A percentile compares a stretch with the other conserved stretches of the same genome.
Conservation (phyloP, 2,329 filamentous ascomycete genomes). For the Nigrograna mackinnonii region DNA sequence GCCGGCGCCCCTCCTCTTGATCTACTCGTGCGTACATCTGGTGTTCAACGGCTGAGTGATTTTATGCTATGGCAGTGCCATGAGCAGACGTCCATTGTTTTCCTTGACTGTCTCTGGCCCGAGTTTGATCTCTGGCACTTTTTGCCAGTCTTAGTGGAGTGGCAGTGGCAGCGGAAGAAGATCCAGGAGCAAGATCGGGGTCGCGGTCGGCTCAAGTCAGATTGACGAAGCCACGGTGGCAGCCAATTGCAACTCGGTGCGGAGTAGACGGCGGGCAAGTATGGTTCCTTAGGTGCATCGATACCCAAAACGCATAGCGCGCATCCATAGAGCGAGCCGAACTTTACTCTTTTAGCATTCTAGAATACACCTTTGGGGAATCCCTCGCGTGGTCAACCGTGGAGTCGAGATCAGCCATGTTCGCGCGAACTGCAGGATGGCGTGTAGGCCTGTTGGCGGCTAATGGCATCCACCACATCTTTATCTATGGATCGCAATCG, state of each 20-base stretch:
- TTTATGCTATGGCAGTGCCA: conserved; percentile 99
- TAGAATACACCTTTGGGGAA: conserved; percentile 5
- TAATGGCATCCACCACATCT: conserved; percentile 15
- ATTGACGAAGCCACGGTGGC: too few relatives aligned
- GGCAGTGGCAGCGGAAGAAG: conserved; percentile 67
- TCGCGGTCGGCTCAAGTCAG: conserved; percentile 28
- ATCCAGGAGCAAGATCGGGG: conserved; percentile 40
- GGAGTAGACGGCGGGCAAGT: conserved; percentile 2
- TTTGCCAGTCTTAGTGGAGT: conserved; percentile 88
- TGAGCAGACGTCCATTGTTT: conserved; percentile 88
- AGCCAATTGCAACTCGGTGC: too few relatives aligned
- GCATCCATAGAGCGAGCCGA: background rate
- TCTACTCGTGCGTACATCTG: conserved; percentile 88
- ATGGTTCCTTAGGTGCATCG: conserved; percentile 3
- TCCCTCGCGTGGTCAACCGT: background rate
- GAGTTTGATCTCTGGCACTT: conserved; percentile 95
- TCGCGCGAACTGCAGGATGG: background rate
- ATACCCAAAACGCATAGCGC: conserved; percentile 15
- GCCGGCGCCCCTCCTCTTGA: conserved; percentile 84
- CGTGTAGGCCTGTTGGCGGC: conserved; percentile 6
- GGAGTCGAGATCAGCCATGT: conserved; percentile 6
- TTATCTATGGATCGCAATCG: conserved; percentile 11
- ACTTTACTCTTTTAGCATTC: conserved; percentile 1
- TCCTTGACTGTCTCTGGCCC: conserved; percentile 90
- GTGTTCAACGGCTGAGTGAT: conserved; percentile 89